These are phyloP conservation scores for Dactylellina drechsleri DNA, from an alignment of 2,329 filamentous ascomycete species.

Conservation along the genomic window DNA sequence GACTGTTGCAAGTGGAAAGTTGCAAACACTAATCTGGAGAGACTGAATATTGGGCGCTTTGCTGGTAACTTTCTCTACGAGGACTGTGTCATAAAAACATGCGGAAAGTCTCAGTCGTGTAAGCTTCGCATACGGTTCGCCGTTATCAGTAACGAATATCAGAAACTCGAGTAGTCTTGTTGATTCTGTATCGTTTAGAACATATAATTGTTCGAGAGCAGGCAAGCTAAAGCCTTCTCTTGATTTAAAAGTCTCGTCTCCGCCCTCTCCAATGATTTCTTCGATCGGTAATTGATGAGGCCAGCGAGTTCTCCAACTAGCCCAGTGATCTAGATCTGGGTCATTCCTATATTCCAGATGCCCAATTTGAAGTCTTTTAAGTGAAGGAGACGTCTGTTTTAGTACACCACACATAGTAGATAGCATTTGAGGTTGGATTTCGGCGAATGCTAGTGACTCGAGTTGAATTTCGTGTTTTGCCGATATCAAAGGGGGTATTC, in stretches of 20 bases:
- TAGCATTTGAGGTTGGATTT: conserved; percentile 6
- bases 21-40: conserved; percentile 8
- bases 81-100: background rate
- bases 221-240: background rate
- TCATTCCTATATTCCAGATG: conserved; percentile 10
- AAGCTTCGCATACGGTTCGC: conserved; percentile 2
- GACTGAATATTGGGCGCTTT: conserved; percentile 9
- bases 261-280: background rate
- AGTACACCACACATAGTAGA: conserved; percentile 2
- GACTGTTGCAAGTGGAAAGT: conserved; percentile 1
- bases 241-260: too few relatives aligned
- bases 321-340: conserved; percentile 10
- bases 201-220: conserved; percentile 11
- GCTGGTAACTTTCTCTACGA: conserved; percentile 2
- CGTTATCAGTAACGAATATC: background rate
- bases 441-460: conserved; percentile 7
- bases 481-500: background rate
- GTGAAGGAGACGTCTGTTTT: background rate
- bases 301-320: conserved; percentile 7
- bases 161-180: conserved; percentile 16
- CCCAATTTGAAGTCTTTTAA: conserved; percentile 8
- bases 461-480: background rate
- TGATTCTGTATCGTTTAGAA: conserved; percentile 20
- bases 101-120: conserved; percentile 4
- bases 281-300: background rate